Conservation (phyloP, 2,329 filamentous ascomycete species). For the Phaeosphaeria sp. region DNA sequence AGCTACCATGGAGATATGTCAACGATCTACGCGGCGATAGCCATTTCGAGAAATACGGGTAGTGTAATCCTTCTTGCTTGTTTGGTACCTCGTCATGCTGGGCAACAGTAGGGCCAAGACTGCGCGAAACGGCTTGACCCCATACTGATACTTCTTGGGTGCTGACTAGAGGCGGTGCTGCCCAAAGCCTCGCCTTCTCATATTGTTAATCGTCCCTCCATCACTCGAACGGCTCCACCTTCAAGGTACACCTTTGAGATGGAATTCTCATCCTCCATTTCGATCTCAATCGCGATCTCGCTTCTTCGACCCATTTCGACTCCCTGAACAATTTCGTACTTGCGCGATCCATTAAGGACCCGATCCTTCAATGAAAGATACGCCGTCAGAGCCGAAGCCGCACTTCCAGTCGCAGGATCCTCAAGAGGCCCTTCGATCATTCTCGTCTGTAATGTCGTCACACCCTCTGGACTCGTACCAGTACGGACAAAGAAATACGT, state of each 20-base stretch:
- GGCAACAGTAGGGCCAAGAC: neutral
- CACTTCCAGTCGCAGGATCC: constrained; percentile 60
- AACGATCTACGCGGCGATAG: neutral
- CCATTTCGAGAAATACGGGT: neutral
- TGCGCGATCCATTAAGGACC: constrained; percentile 36
- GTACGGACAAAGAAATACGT: constrained; percentile 66
- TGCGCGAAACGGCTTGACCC: neutral
- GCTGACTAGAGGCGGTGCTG: neutral
- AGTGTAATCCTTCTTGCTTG: neutral
- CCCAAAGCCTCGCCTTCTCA: constrained; percentile 10
- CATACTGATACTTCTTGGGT: neutral
- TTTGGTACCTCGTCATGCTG: neutral
- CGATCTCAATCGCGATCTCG: constrained; percentile 56
- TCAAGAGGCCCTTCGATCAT: constrained; percentile 63
- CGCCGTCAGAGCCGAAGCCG: constrained; percentile 55
- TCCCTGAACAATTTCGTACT: constrained; percentile 56
- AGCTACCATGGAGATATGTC: neutral
- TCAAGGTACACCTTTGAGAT: constrained; percentile 53
- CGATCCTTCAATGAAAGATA: constrained; percentile 54
- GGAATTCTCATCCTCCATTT: constrained; percentile 44
- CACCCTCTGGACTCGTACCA: constrained; percentile 34
- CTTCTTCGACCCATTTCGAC: constrained; percentile 60
- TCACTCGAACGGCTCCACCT: constrained; percentile 53
- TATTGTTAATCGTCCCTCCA: constrained; percentile 38
- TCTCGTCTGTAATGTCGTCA: constrained; percentile 59